Evolutionary conservation across 352 stramenopile genomes (phyloP), one percentile per base, ranked within the genome.

Genomic region (Thraustochytrium sp.): DNA sequence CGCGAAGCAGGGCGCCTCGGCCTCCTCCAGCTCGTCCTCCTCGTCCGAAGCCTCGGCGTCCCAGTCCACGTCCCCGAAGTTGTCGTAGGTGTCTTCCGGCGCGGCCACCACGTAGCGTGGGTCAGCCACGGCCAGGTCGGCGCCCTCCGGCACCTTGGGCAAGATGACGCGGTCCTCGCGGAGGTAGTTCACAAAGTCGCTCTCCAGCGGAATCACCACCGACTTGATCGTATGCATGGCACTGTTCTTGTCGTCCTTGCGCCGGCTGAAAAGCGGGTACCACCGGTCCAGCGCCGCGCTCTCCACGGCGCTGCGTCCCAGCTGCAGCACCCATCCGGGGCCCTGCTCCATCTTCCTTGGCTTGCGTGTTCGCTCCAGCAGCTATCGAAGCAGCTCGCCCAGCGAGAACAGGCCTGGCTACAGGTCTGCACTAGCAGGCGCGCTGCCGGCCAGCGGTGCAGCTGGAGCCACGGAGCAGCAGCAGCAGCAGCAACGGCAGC

Each of bases 41-140:
- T 63, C 68, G 26, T 44, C 68, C 0, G 59, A 72, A 0, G 34
- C 21, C 16, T 72, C 26, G 0, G 34, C n/a, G 9, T 72, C 59
- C 68, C 68, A 80, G 31, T 80, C 68, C 5, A 80, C 68, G 38
- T 80, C 68, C 13, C 68, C 68, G n/a, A 80, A 42, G n/a, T 29
- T 44, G 46, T 80, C 68, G 38, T 80, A 80, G 16, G 68, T 80
- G 42, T 80, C 68, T 26, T 80, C 68, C 11, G 42, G 36, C 1
- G 68, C 68, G 5, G 40, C 23, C 0, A 61, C 44, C 23, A 55
- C 46, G 68, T 62, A 80, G 18, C 44, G 48, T 5, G 68, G 68
- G 31, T 80, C 68, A 31, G 53, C 68, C 13, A 51, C 9, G n/a
- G 34, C 31, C 11, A 80, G 68, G 34, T 68, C 44, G 0, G 76